phyloP scores from a whole-genome alignment of 2,329 filamentous ascomycete species.

The Aspergillus ochraceus region DNA sequence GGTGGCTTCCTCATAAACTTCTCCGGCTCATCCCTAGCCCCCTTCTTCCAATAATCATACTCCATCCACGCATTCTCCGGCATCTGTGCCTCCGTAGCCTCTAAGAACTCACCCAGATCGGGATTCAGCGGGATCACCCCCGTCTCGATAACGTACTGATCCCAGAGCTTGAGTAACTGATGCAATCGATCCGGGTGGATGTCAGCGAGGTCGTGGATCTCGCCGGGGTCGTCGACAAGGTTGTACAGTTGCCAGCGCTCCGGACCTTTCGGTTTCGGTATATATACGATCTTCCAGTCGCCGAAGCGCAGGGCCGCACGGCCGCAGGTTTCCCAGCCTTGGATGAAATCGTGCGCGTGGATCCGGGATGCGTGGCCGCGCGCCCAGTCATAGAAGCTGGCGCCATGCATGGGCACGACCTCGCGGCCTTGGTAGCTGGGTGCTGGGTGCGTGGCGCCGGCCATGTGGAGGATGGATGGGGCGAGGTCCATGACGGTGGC shows the following conservation, averaged over 20 bases:
- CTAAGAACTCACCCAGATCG: constrained; percentile 59
- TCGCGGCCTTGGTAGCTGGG: constrained; percentile 53
- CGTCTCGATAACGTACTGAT: constrained; percentile 59
- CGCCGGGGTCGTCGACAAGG: constrained; percentile 52
- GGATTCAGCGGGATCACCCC: constrained; percentile 61
- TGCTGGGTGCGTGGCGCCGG: constrained; percentile 51
- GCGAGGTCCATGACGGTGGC: constrained; percentile 55
- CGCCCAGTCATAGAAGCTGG: constrained; percentile 47
- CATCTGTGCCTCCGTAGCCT: constrained; percentile 65
- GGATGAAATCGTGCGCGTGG: constrained; percentile 54
- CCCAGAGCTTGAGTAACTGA: constrained; percentile 55
- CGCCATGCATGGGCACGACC: constrained; percentile 54
- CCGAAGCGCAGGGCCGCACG: constrained; percentile 56
- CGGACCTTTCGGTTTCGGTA: constrained; percentile 56
- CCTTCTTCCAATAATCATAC: constrained; percentile 63
- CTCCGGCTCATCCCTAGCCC: constrained; percentile 50
- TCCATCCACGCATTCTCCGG: constrained; percentile 66
- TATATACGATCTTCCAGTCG: constrained; percentile 60
- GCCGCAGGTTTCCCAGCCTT: constrained; percentile 59
- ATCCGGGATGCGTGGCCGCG: constrained; percentile 38
- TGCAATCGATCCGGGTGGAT: constrained; percentile 46
- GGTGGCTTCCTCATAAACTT: constrained; percentile 44
- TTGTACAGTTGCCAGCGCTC: constrained; percentile 62
- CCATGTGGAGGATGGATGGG: constrained; percentile 47
- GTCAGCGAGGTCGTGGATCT: constrained; percentile 49